Conservation (phyloP, 1,284 basidiomycete species). For the Cutaneotrichosporon sp. region DNA sequence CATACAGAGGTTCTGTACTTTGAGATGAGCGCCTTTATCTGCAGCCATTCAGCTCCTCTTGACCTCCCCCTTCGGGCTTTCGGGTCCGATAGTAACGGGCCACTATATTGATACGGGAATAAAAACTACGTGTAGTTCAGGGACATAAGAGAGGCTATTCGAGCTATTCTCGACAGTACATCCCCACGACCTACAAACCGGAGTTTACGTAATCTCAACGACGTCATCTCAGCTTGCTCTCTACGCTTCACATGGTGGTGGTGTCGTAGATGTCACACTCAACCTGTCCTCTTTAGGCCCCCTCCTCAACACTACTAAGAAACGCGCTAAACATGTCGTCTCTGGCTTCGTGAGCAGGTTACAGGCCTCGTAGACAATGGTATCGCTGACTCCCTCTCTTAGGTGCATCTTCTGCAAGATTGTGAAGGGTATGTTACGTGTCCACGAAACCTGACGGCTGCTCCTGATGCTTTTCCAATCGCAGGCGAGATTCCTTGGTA, state of each 20-base stretch:
- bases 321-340: slow-evolving; percentile 5
- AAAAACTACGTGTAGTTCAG: too few relatives aligned
- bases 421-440: slow-evolving; percentile 61
- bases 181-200: background rate
- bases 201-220: background rate
- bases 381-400: background rate
- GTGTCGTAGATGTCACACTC: too few relatives aligned
- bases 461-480: background rate
- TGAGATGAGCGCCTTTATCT: slow-evolving; percentile 2
- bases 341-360: slow-evolving; percentile 10
- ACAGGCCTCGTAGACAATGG: too few relatives aligned
- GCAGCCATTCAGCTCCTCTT: background rate
- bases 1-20: too few relatives aligned
- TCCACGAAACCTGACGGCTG: background rate
- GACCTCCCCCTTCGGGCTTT: background rate
- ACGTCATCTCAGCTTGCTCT: too few relatives aligned
- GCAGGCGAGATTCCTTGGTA: slow-evolving; percentile 53
- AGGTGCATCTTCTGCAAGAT: slow-evolving; percentile 86
- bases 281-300: too few relatives aligned
- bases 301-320: background rate
- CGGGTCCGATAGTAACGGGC: background rate
- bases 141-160: too few relatives aligned
- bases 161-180: background rate
- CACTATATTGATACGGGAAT: too few relatives aligned
- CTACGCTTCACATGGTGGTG: too few relatives aligned